Evolutionary conservation across 192 early-diverging fungal genomes (phyloP), one percentile per base, ranked within the genome.

Genomic region (Coemansia sp.): DNA sequence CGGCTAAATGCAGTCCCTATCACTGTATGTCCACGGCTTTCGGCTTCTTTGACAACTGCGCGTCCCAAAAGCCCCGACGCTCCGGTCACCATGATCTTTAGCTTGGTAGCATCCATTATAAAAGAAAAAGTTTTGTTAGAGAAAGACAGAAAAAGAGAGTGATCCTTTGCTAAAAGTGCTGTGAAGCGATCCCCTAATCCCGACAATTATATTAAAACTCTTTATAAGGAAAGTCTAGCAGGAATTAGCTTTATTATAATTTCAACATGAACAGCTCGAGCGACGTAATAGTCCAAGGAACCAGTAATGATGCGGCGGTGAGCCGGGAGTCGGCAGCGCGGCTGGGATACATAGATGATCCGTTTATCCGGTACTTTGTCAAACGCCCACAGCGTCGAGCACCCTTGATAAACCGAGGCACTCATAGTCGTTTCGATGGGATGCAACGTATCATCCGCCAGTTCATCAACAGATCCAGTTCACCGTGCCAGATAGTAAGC

Each of bases 351-450:
- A 78, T 96, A 50, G 42, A 75, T 16, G 94, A 98, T 61, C 84
- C 83, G 3, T 96, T 89, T 74, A 86, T 93, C 10, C 72, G 75
- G 30, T 73, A 85, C 33, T 96, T 97, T 82, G 85, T 94, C 6
- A 81, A 81, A 33, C 80, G 82, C 3, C 79, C 89, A n/a, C 74
- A 81, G 6, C 71, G 88, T 20, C 79, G 93, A 12, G 84, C 92
- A 12, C 96, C 94, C 15, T 78, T 98, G 45, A 97, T 98, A 50
- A 98, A 98, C 70, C 78, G 94, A 78, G 93, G 91, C 83, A 88
- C 93, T 0, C 94, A 88, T 61, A 68, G 89, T 6, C 84, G 96
- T 9, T 85, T 84, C 55, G 40, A 55, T 8, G 84, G 86, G 0
- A 55, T 98, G 14, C 86, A 95, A 45, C 50, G 58, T 12, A 50